Base-by-base conservation (phyloP, 352 stramenopile genomes). In the Phytophthora hibernalis region DNA sequence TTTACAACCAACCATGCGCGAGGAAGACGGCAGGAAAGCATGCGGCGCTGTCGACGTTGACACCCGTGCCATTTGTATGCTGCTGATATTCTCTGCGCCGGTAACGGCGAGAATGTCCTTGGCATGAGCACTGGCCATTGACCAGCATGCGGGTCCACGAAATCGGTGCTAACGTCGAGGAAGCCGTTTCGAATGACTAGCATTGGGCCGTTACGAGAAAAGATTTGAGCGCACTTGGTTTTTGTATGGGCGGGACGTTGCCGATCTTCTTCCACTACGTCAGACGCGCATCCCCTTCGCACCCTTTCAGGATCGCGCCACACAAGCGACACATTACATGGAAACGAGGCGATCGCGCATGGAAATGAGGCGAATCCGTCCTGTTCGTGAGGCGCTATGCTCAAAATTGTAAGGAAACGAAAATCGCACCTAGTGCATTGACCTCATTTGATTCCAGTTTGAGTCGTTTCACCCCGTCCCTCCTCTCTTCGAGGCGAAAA, bases 91-190 rank as follows among this genome's bases (percentile, higher is more conserved):
- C 38, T 15, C 26, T 30, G 58, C 15, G 30, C 51, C 24, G 24
- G 47, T 66, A 66, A 66, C 62, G 42, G 43, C 10, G 35, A 60
- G 31, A 55, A 56, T 24, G 40, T 26, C 40, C 40, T 24, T 28
- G n/a, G 38, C n/a, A n/a, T n/a, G n/a, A n/a, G n/a, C n/a, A n/a
- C 38, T 13, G 33, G 15, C 9, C 26, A 31, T 40, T 40, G 33
- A 40, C 15, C 15, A 40, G 33, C 33, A 40, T 40, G 26, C 26
- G 26, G 26, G 26, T 9, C 5, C 26, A 31, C 9, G 26, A 1
- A 3, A 7, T 31, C 9, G 26, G 26, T 8, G 9, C 2, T 31
- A 31, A 31, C 26, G 26, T 7, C 26, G 26, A 31, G 26, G 26
- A 7, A 31, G 26, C 26, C 26, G 26, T 7, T 31, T 31, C 26